Evolutionary conservation across 2,329 filamentous ascomycete species (phyloP).

Genomic region (Aspergillus bombycis): DNA sequence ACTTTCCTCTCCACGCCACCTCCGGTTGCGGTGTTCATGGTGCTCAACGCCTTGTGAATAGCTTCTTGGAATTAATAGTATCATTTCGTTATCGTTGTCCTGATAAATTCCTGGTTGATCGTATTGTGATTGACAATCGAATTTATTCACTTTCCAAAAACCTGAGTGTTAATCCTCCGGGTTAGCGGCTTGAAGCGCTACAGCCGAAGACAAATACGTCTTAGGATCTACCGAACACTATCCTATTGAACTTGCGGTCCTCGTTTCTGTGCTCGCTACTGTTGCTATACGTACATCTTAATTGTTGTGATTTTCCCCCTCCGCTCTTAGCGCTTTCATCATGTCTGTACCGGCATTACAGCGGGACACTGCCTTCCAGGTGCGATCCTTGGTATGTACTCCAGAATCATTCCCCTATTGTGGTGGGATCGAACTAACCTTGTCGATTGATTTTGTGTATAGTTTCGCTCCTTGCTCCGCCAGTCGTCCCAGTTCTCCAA

Average conservation of each 20-base stretch:
- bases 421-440: conserved; percentile 1
- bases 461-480: conserved; percentile 92
- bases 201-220: not conserved
- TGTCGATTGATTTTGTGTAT: conserved; percentile 4
- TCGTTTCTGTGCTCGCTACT: not conserved
- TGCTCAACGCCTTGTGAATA: conserved; percentile 1
- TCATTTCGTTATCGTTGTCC: not conserved
- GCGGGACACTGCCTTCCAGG: conserved; percentile 50
- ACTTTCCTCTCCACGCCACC: not conserved
- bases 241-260: not conserved
- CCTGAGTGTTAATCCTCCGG: not conserved
- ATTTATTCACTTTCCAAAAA: not conserved
- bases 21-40: not conserved
- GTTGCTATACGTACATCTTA: not conserved
- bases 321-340: conserved; percentile 17
- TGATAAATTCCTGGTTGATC: not conserved
- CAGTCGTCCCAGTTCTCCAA: conserved; percentile 84
- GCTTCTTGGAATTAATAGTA: not conserved
- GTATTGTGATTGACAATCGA: not conserved
- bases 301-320: conserved; percentile 5
- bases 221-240: not conserved
- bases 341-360: conserved; percentile 50
- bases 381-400: conserved; percentile 48
- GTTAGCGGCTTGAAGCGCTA: not conserved
- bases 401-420: not conserved